Base-by-base conservation (phyloP, 306 rosid genomes). In the Parietaria judaica region DNA sequence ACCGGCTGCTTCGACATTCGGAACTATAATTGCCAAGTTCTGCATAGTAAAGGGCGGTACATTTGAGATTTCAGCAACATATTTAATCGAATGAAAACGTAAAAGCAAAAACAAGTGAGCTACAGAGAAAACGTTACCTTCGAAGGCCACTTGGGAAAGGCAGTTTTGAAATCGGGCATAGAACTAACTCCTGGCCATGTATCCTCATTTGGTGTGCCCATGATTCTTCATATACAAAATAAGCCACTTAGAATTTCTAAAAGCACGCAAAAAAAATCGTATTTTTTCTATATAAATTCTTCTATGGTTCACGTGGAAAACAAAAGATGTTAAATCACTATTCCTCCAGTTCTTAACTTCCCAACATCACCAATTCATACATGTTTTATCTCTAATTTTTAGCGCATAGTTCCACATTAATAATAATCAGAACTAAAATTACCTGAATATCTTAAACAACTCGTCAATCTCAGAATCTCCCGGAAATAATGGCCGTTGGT, bases 391-490 rank as follows among this genome's bases (percentile, higher is more conserved):
- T 34, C 37, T 14, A 35, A 58, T 11, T 8, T 34, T 11, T 48
- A 31, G 53, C 5, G 13, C 5, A 49, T n/a, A 49, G 13, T 41
- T 41, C 45, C 45, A 41, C 9, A 3, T 41, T 41, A 41, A 49
- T 4, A n/a, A n/a, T 10, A 11, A 5, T 49, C 15, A 49, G 15
- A 7, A 49, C 53, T 49, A n/a, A 54, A 61, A 71, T 75, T 72
- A 87, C 97, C 91, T 87, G 87, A 91, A 91, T 78, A 91, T 92
- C 79, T 84, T 92, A 71, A 85, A 88, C 80, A 92, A 75, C 72
- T 92, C 99, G 74, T 92, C 99, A 72, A 92, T 92, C 84, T 92
- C 99, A 14, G 99, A 92, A 76, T 92, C 99, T 58, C 99, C 99
- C 47, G 96, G 96, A 77, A 92, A 92, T n/a, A 92, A 78, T 47